Evolutionary conservation across 371 early-diverging fungal genomes (phyloP).

Genomic region (Rhizomucor pusillus): DNA sequence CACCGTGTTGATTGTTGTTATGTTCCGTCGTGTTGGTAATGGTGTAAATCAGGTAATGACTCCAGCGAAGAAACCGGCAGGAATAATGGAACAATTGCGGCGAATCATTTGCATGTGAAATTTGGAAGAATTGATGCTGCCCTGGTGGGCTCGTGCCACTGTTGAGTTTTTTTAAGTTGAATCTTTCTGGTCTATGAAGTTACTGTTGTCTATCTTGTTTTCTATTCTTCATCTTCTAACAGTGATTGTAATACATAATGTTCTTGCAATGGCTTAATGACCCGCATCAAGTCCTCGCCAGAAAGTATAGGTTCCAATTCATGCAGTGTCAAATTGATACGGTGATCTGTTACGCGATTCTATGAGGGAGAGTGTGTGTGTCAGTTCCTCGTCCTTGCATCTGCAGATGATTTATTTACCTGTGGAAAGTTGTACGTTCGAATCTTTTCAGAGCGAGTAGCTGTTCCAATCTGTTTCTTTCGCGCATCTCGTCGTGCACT

Average conservation of each 20-base stretch:
- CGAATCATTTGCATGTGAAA: too few species aligned
- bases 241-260: conserved; percentile 38
- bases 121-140: too few species aligned
- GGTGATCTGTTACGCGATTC: conserved; percentile 84
- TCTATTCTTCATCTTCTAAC: conserved; percentile 4
- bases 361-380: conserved; percentile 7
- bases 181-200: too few species aligned
- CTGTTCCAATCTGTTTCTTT: conserved; percentile 65
- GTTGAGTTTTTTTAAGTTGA: too few species aligned
- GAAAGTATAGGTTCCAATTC: conserved; percentile 68
- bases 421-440: conserved; percentile 85
- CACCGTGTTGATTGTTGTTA: too few species aligned
- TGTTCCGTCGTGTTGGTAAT: too few species aligned
- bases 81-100: too few species aligned
- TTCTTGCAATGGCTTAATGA: conserved; percentile 56
- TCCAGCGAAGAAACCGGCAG: too few species aligned
- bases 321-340: conserved; percentile 73
- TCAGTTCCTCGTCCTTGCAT: not conserved
- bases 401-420: too few species aligned
- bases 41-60: too few species aligned
- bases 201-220: too few species aligned
- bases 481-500: conserved; percentile 60
- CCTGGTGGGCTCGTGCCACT: too few species aligned
- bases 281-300: conserved; percentile 48
- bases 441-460: conserved; percentile 82